Evolutionary conservation across 495 filamentous ascomycete species (phyloP), one percentile per base, ranked within the genome.

Genomic region (Aspergillus carlsbadensis): DNA sequence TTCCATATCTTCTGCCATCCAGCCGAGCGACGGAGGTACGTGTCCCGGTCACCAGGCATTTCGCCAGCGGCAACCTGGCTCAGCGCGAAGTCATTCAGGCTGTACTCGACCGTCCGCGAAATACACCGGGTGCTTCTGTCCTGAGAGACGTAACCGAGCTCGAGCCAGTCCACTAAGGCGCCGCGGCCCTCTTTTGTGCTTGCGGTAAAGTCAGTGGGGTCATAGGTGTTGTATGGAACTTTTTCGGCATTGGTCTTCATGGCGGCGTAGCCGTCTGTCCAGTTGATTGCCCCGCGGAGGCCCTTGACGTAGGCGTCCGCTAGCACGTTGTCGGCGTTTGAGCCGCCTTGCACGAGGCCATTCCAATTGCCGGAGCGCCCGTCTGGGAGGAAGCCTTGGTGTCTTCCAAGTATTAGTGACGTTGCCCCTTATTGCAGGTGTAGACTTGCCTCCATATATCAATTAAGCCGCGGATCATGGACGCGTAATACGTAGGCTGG

Each of bases 191-290:
- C 72, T 67, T 87, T 86, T 0, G 84, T 87, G 14, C 81, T 85
- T 3, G 78, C 80, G 10, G 84, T 78, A 2, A 66, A 65, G 36
- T 85, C 83, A 48, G 78, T 80, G 0, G 77, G 65, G 49, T 84
- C 81, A 42, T 76, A 83, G 77, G 87, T 89, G 63, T 87, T 81
- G 53, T 77, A 81, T 0, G 86, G 86, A 54, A 88, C 86, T n/a
- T 83, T 78, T 65, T 90, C 86, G 18, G 87, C 87, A 51, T 91
- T 85, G 48, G 84, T 86, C n/a, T 86, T 77, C 24, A 91, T 81
- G 0, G 87, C 69, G 14, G 67, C 68, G 44, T 80, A 76, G 5
- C 78, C 80, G 1, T 86, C 72, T 1, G 72, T 77, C 51, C 73
- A 70, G 37, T 84, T 82, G 41, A 87, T 75, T 15, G 71, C 59